Evolutionary conservation across 2,329 filamentous ascomycete genomes (phyloP).

Genomic region (Nannizzia gypsea): DNA sequence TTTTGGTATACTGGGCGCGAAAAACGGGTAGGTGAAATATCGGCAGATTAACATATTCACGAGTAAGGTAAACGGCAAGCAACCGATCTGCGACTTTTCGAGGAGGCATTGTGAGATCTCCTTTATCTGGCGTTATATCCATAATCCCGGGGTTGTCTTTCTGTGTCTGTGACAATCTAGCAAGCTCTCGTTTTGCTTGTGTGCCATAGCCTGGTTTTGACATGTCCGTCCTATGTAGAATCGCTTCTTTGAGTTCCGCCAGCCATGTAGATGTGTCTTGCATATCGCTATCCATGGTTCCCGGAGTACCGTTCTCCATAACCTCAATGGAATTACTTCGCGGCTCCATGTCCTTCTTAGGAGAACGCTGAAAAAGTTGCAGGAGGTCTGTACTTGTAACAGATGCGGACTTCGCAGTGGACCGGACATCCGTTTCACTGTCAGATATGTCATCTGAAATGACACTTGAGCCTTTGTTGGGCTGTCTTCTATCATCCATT

Average conservation of each 20-base stretch:
- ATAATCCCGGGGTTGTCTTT: slow-evolving; percentile 7
- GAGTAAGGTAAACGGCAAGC: slow-evolving; percentile 16
- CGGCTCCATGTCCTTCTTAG: not conserved
- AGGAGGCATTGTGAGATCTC: slow-evolving; percentile 9
- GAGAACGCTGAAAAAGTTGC: not conserved
- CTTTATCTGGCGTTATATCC: not conserved
- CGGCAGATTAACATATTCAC: slow-evolving; percentile 20
- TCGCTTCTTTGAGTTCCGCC: slow-evolving; percentile 10
- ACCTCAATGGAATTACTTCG: not conserved
- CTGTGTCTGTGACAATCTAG: slow-evolving; percentile 4
- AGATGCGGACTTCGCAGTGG: not conserved
- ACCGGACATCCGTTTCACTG: not conserved
- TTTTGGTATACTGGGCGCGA: slow-evolving; percentile 12
- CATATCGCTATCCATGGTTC: not conserved
- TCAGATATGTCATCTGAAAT: slow-evolving; percentile 6
- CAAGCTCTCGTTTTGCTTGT: slow-evolving; percentile 8
- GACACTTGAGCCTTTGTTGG: not conserved
- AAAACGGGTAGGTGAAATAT: slow-evolving; percentile 17
- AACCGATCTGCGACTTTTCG: slow-evolving; percentile 14
- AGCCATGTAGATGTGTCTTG: not conserved
- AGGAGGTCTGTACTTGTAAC: not conserved
- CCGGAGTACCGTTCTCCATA: not conserved
- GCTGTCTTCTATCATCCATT: not conserved
- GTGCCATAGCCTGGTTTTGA: slow-evolving; percentile 12
- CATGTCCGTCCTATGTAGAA: slow-evolving; percentile 12